These are phyloP conservation scores for Penicillium sp. DNA, from an alignment of 2,329 filamentous ascomycete genomes.

Conservation along the genomic window DNA sequence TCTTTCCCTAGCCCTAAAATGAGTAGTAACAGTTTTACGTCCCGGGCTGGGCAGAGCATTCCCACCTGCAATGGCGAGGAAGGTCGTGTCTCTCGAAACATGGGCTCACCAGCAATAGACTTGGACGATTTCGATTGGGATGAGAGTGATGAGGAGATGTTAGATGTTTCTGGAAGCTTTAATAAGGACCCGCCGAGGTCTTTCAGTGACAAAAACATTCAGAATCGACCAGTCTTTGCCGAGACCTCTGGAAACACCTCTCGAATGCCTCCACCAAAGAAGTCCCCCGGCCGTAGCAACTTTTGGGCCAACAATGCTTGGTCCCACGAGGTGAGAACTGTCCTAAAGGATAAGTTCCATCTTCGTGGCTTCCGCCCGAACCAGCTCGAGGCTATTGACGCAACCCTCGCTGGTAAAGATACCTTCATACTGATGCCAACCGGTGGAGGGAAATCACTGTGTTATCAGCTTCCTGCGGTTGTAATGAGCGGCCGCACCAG, in stretches of 20 bases:
- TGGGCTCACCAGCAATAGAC: constrained; percentile 35
- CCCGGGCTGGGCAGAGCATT: constrained; percentile 10
- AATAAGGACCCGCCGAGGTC: constrained; percentile 28
- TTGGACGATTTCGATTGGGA: constrained; percentile 46
- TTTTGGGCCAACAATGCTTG: constrained; percentile 68
- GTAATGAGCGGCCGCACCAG: constrained; percentile 74
- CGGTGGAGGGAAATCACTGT: constrained; percentile 93
- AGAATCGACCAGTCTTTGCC: constrained; percentile 39
- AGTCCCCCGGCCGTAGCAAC: constrained; percentile 32
- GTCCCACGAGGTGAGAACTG: constrained; percentile 80
- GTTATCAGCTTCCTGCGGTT: constrained; percentile 91
- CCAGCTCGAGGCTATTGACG: constrained; percentile 94
- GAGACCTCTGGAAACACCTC: constrained; percentile 44
- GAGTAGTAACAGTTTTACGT: not conserved
- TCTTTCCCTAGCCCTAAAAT: constrained; percentile 5
- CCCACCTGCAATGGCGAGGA: constrained; percentile 24
- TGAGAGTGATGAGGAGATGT: constrained; percentile 47
- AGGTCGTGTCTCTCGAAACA: constrained; percentile 40
- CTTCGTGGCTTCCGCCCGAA: constrained; percentile 86
- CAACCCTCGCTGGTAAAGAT: constrained; percentile 82
- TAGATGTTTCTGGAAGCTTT: constrained; percentile 44
- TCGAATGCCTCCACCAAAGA: constrained; percentile 31
- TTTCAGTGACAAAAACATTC: constrained; percentile 10
- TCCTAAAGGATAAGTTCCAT: constrained; percentile 79
- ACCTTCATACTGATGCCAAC: constrained; percentile 98